These are phyloP conservation scores for Acephala macrosclerotiorum DNA, from an alignment of 2,329 filamentous ascomycete species.

Conservation along the genomic window DNA sequence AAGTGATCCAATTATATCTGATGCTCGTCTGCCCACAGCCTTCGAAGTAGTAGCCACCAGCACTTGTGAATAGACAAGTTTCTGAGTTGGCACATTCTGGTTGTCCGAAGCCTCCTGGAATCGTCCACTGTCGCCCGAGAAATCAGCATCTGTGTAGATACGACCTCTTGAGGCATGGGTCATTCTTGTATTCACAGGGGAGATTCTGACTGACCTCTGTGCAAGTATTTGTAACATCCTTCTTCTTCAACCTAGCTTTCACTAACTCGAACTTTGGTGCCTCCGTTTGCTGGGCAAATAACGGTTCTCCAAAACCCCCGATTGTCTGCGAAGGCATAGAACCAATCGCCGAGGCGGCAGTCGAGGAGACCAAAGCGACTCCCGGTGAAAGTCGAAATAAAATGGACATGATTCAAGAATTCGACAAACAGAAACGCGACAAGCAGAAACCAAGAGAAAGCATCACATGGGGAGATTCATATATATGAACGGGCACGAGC, in stretches of 20 bases:
- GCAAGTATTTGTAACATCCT: slow-evolving; percentile 31
- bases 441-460: not conserved
- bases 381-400: slow-evolving; percentile 27
- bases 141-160: not conserved
- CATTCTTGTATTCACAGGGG: too few relatives aligned
- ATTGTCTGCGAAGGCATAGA: slow-evolving; percentile 31
- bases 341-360: slow-evolving; percentile 19
- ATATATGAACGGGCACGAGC: slow-evolving; percentile 16
- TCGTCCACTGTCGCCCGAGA: not conserved
- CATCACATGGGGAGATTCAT: slow-evolving; percentile 14
- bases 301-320: slow-evolving; percentile 23
- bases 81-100: slow-evolving; percentile 30
- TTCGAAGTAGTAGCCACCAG: slow-evolving; percentile 30
- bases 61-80: slow-evolving; percentile 36
- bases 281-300: slow-evolving; percentile 27
- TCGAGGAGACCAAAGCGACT: slow-evolving; percentile 18
- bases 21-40: slow-evolving; percentile 34
- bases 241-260: slow-evolving; percentile 33
- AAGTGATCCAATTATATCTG: slow-evolving; percentile 35
- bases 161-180: slow-evolving; percentile 35
- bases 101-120: slow-evolving; percentile 26
- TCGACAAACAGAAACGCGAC: slow-evolving; percentile 2
- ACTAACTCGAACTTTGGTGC: slow-evolving; percentile 35
- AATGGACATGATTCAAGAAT: slow-evolving; percentile 15
- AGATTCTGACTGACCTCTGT: too few relatives aligned